Evolutionary conservation across 148 eudicot species (phyloP), one percentile per base, ranked within the genome.

Genomic region (Drosera capensis): DNA sequence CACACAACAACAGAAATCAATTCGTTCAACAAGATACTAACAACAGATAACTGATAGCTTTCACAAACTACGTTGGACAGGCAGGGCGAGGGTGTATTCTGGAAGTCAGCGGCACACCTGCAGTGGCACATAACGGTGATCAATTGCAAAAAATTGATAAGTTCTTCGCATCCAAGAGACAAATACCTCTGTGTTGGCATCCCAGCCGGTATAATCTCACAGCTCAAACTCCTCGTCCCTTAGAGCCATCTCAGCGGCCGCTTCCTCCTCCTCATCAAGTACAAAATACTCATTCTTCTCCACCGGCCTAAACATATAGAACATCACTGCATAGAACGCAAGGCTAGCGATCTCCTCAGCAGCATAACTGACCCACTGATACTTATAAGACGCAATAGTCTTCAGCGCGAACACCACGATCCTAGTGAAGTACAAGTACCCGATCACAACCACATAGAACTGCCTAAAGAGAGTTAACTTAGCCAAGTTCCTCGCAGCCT

Each of bases 251-350:
- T 58, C 57, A 46, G 70, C 74, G 41, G 70, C 70, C 48, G 63
- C 74, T 54, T 69, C 74, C 34, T 69, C 73, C 12, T 68, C 70
- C 42, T 69, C 74, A 38, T 69, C 74, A 31, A 69, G 59, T 2
- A 66, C 74, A 43, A 69, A 69, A 13, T 69, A 64, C 19, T 64
- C 65, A 45, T 64, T 69, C 26, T 64, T 64, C 51, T 44, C 59
- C 43, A 49, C 52, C 0, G 74, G 74, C 61, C 66, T 64, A 19
- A 69, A 69, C 59, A 52, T 68, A 35, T 68, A 59, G 14, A 64
- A 64, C 28, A 65, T 69, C 39, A 69, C 56, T 8, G 51, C 53
- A 48, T 69, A 69, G 28, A 69, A 69, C 1, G 59, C 66, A 26
- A 69, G 54, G 16, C 65, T 64, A 7, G 55, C 70, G 43, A 64